Base-by-base conservation (phyloP, 495 filamentous ascomycete genomes). In the Bathelium albidoporum region DNA sequence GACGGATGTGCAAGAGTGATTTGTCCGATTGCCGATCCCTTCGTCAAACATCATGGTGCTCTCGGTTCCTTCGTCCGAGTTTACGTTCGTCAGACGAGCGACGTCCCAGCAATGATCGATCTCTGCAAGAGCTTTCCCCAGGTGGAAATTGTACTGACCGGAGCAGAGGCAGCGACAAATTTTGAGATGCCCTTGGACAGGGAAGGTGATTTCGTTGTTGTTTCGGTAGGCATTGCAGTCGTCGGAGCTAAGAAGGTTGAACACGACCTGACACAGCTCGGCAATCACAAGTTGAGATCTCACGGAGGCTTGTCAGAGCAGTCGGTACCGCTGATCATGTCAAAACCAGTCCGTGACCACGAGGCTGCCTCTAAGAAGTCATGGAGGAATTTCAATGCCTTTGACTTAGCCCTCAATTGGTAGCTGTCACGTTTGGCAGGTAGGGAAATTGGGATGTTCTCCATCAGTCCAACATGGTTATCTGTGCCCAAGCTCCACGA, bases 21-120 rank as follows among this genome's bases (percentile, higher is more conserved):
- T n/a, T 75, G 74, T 41, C 74, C 74, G 14, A 75, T 77, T 22
- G 72, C 72, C 0, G 74, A 77, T 59, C 72, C 72, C 0, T 77
- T 75, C 58, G 73, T 74, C 28, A 66, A 68, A 22, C 73, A 77
- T 52, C 73, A 77, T 63, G 73, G 71, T 11, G 73, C 72, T 9
- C 65, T 77, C 12, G 74, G 73, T 2, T 70, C 68, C 0, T 75
- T 77, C 58, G 74, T 77, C n/a, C 68, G 74, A 29, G 72, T 75
- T 24, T 70, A 75, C 58, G 60, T 72, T 39, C 65, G 68, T 41
- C 39, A 58, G 24, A 45, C 43, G 1, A 62, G 64, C 12, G 49
- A 66, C 31, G 58, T 66, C 16, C 58, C 59, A 2, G 65, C 63
- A 14, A 69, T 69, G 67, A 31, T 66, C 34, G 36, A 61, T 22